Base-by-base conservation (phyloP, 768 basidiomycete genomes). In the Termitomyces sp. region DNA sequence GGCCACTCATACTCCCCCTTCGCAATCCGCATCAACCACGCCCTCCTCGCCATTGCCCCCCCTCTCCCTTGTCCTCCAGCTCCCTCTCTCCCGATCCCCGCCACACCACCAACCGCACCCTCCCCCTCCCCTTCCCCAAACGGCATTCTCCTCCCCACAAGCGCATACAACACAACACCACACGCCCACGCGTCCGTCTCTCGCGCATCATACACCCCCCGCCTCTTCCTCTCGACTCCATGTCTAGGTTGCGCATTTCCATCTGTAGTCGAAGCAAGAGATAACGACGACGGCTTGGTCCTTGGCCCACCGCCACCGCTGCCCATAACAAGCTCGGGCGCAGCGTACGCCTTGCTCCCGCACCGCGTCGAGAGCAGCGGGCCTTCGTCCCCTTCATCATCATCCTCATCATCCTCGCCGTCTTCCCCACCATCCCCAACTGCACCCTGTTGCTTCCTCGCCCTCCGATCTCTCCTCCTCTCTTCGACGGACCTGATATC, bases 181-280 rank as follows among this genome's bases (percentile, higher is more conserved):
- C 87, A 84, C 10, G 91, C 90, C 93, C 93, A 95, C 12, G 87
- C 84, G 66, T 95, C 93, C 51, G 90, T 93, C 66, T 85, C 78
- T 14, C 90, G 76, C 2, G 89, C 90, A 68, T 96, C 91, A 69
- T 95, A 95, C 57, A 77, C 73, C n/a, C 66, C 74, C 30, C 74
- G 77, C 30, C 52, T 42, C 57, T 60, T 28, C 41, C 41, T 21
- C 65, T 51, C 26, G 19, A 2, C 34, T 50, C 5, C 22, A 1
- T 17, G n/a, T 44, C 4, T 9, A 1, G 19, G 41, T 3, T 30
- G 40, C 26, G 26, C 26, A 6, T 3, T 28, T 28, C 26, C 26
- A 6, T 28, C 26, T 6, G 26, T 28, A 28, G 26, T 6, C 26
- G 26, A 2, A 28, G 26, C 24, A 14, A 24, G 24, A 3, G 10